Evolutionary conservation across 2,329 filamentous ascomycete genomes (phyloP).

Genomic region (Hymenoscyphus linearis): DNA sequence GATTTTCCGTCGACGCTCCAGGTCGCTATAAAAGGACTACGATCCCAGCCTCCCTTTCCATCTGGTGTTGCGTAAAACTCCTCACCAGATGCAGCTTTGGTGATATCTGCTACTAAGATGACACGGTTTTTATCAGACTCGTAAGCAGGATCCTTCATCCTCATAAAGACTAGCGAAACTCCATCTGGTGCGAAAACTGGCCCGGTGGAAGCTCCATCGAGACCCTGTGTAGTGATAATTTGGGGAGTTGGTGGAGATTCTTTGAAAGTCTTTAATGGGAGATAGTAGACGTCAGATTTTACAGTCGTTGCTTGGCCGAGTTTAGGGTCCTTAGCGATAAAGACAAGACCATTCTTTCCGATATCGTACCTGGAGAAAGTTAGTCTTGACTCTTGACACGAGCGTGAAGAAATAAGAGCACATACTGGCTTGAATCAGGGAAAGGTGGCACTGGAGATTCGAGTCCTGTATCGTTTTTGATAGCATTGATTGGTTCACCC

Average conservation of each 20-base stretch:
- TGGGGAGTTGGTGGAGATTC: conserved; percentile 15
- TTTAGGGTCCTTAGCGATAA: conserved; percentile 55
- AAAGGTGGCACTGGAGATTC: conserved; percentile 23
- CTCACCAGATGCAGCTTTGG: conserved; percentile 47
- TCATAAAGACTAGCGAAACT: conserved; percentile 64
- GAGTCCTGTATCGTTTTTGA: conserved; percentile 24
- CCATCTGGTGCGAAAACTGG: conserved; percentile 72
- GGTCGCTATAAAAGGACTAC: conserved; percentile 45
- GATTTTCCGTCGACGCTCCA: conserved; percentile 55
- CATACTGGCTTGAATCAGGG: conserved; percentile 20
- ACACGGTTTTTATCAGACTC: conserved; percentile 72
- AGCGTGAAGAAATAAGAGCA: not conserved
- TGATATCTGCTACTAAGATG: conserved; percentile 56
- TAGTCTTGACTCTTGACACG: not conserved
- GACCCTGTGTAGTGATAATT: conserved; percentile 17
- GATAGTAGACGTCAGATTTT: conserved; percentile 24
- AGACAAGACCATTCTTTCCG: conserved; percentile 17
- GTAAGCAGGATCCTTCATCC: conserved; percentile 70
- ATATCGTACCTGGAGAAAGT: conserved; percentile 20
- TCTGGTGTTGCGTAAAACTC: conserved; percentile 56
- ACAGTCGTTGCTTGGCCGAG: conserved; percentile 22
- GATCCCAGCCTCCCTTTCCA: conserved; percentile 55
- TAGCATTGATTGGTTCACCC: conserved; percentile 23
- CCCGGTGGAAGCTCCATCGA: conserved; percentile 20
- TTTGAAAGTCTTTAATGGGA: conserved; percentile 21